Evolutionary conservation across 108 stramenopile species (phyloP), one percentile per base, ranked within the genome.

Genomic region (Skeletonema tropicum): DNA sequence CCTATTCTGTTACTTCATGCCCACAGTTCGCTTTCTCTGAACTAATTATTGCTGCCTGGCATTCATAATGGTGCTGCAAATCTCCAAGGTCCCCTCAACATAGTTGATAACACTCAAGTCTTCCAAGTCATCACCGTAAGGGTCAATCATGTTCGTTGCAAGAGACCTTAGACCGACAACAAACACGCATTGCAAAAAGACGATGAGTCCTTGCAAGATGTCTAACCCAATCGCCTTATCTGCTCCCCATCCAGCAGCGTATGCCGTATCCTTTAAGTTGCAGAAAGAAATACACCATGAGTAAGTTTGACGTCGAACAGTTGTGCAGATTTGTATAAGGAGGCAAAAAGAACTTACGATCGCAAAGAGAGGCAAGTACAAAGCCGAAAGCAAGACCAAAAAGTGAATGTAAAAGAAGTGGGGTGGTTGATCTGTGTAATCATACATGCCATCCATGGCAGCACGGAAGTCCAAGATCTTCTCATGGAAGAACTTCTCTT

Each of bases 171-270:
- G 33, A 14, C 83, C 83, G 31, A 79, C 65, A 21, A 80, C 79
- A 35, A 80, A 84, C 6, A 84, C 57, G 35, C 63, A 55, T 57
- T 84, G 83, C 35, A 84, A 39, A 12, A 79, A 42, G 2, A 84
- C 79, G 31, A 84, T 73, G 29, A 80, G 35, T 39, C 79, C 79
- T 70, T 64, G 64, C 49, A 83, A 31, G 1, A 83, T 45, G 60
- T 83, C 77, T 31, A 86, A 85, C 62, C 87, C 91, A n/a, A 94
- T 90, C 60, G 86, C 89, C 74, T 82, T 87, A 48, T 91, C 85
- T 26, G 21, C 45, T 9, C 48, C 73, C 73, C 73, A 66, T 12
- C 45, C 48, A 48, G 48, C 75, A 25, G 42, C 15, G 52, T 36
- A 68, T 2, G 57, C 83, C 15, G 65, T 68, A 12, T 70, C 26